Evolutionary conservation across 2,329 filamentous ascomycete genomes (phyloP).

Genomic region (Xylaria sp.): DNA sequence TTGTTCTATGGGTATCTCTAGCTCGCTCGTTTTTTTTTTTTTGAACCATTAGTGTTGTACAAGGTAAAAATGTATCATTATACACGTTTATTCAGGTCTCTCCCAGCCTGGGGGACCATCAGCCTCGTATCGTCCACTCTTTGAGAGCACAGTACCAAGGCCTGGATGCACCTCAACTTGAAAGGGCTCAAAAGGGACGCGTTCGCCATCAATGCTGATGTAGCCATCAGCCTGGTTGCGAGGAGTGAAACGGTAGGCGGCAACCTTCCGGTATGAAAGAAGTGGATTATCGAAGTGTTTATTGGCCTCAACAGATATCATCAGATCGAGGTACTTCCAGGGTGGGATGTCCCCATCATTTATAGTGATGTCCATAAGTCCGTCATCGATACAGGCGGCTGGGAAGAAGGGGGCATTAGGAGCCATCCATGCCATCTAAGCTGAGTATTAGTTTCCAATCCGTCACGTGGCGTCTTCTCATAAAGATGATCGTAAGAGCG

Average conservation of each 20-base stretch:
- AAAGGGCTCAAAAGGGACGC: conserved; percentile 85
- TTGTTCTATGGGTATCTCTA: conserved; percentile 34
- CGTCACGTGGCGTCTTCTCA: not conserved
- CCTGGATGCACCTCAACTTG: conserved; percentile 89
- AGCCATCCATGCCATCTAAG: conserved; percentile 88
- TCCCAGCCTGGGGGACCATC: conserved; percentile 65
- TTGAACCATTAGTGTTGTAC: conserved; percentile 12
- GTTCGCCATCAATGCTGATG: conserved; percentile 94
- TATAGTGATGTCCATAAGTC: conserved; percentile 83
- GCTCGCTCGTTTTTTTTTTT: conserved; percentile 20
- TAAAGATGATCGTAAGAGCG: not conserved
- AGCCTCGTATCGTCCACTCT: conserved; percentile 76
- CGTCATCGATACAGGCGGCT: conserved; percentile 82
- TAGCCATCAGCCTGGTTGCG: conserved; percentile 77
- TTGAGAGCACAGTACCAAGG: conserved; percentile 85
- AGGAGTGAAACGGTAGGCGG: conserved; percentile 87
- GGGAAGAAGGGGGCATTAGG: conserved; percentile 88
- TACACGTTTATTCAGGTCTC: conserved; percentile 35
- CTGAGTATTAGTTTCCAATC: conserved; percentile 31
- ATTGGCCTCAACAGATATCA: conserved; percentile 76
- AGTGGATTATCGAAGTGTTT: conserved; percentile 82
- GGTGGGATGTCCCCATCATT: conserved; percentile 80
- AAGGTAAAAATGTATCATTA: conserved; percentile 14
- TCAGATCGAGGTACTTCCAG: conserved; percentile 71
- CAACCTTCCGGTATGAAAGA: conserved; percentile 84